phyloP scores from a whole-genome alignment of 352 stramenopile genomes.

The Phytopythium cucurbitacearum region DNA sequence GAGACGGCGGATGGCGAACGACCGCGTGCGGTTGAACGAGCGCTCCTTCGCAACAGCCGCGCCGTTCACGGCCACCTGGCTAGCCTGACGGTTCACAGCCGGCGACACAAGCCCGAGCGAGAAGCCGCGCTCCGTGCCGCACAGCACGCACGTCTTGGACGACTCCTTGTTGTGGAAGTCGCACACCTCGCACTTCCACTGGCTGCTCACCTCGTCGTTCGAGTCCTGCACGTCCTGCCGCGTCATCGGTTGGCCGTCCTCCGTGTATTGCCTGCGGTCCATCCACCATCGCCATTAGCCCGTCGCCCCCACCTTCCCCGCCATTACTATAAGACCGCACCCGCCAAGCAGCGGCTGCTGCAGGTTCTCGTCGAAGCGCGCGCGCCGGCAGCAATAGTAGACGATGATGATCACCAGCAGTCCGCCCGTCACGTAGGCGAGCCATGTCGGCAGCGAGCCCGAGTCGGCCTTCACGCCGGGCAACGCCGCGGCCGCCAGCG shows the following conservation, averaged over 20 bases:
- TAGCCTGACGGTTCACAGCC: constrained; percentile 3
- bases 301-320: not conserved
- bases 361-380: constrained; percentile 83
- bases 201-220: constrained; percentile 67
- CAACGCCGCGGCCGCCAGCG: constrained; percentile 21
- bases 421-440: constrained; percentile 80
- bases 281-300: constrained; percentile 4
- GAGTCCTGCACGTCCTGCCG: constrained; percentile 84
- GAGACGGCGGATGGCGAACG: constrained; percentile 81
- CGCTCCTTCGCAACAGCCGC: constrained; percentile 41
- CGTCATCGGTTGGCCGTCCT: constrained; percentile 84
- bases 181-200: constrained; percentile 87
- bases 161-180: constrained; percentile 88
- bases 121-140: constrained; percentile 79
- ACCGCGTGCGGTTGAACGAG: constrained; percentile 83
- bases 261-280: constrained; percentile 55
- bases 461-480: constrained; percentile 20
- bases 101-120: constrained; percentile 60
- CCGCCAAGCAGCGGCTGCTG: constrained; percentile 80
- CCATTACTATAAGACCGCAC: constrained; percentile 5
- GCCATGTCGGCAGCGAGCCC: constrained; percentile 67
- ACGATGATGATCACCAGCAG: constrained; percentile 85
- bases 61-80: constrained; percentile 27
- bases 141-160: constrained; percentile 69
- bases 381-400: constrained; percentile 85